Evolutionary conservation across 2,329 filamentous ascomycete species (phyloP), one percentile per base, ranked within the genome.

Genomic region (Claviceps arundinis): DNA sequence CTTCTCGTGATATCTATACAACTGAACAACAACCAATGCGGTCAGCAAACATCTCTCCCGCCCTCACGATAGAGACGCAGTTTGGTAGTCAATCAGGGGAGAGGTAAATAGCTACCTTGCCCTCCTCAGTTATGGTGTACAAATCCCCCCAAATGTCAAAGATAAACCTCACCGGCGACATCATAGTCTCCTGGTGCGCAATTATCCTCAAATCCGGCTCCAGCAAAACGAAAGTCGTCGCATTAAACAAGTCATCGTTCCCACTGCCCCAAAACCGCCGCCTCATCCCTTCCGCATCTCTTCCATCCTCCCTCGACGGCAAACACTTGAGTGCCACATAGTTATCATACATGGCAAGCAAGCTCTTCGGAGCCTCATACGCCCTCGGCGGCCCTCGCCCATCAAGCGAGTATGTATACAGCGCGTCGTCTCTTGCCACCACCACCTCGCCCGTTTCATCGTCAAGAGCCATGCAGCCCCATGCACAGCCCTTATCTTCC

Each of bases 401-500:
- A 54, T 93, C 86, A 0, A 85, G 71, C 0, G 85, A 87, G 68
- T 97, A 98, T 54, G 88, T 90, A 69, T 97, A 97, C 51, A 98
- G 85, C 7, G 91, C 93, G 76, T 98, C 94, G 59, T 96, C 89
- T 55, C 93, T 77, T 1, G 85, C 93, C n/a, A 98, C 85, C 3
- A 98, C 80, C 19, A 98, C 83, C 57, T 96, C 88, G 5, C 86
- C 88, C 0, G 82, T 86, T 56, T 79, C 77, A 55, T 78, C 81
- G 65, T 96, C 89, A 13, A 91, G 76, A 0, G 89, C 87, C 88
- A 98, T 95, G 67, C 94, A 98, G 1, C 89, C 90, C n/a, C 95
- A 81, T 11, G 81, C 90, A 62, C 91, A 97, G 2, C 93, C 93
- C 17, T 80, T 76, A 62, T 97, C 90, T 64, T 97, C 93, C 17